Base-by-base conservation (phyloP, 768 basidiomycete genomes). In the Bullera alba region DNA sequence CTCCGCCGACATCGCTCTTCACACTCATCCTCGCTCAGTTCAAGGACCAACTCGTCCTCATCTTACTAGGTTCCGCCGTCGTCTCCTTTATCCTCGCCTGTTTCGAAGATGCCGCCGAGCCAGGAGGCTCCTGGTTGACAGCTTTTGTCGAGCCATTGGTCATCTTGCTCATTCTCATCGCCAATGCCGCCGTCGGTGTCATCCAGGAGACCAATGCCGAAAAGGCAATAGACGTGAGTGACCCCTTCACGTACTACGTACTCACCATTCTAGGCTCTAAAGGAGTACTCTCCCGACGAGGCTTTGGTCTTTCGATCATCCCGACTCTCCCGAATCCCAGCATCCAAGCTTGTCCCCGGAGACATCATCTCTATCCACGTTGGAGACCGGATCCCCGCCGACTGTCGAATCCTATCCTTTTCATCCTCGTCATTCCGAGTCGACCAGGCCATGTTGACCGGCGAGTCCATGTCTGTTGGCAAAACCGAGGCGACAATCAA, bases 21-120 rank as follows among this genome's bases (percentile, higher is more conserved):
- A 80, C 88, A 67, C 82, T 97, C 53, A 85, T 99, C 53, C 79
- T 99, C n/a, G 91, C 95, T 60, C 93, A 99, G 75, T 99, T 99
- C 79, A 86, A 97, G 77, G 93, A 99, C 75, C 90, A 95, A 73
- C 81, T 99, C 25, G 93, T 99, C 35, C 83, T 99, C 56, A 97
- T 99, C 67, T 80, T 99, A 28, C 84, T 99, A 39, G 91, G 80
- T 2, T 95, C 91, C 1, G 93, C 93, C 12, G 83, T 87, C 38
- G 79, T 97, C 59, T 97, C 93, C 8, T 92, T 99, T 73, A 77
- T 92, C 14, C 78, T 99, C 34, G 93, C 93, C 6, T 73, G 93
- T 27, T 77, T 97, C 50, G 93, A 99, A 66, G 82, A 85, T 51
- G 77, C 81, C 1, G 78, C 81, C 12, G 82, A 81, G 51, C 83